Evolutionary conservation across 202 grass and related monocot genomes (phyloP).

Genomic region (Musa balbisiana): DNA sequence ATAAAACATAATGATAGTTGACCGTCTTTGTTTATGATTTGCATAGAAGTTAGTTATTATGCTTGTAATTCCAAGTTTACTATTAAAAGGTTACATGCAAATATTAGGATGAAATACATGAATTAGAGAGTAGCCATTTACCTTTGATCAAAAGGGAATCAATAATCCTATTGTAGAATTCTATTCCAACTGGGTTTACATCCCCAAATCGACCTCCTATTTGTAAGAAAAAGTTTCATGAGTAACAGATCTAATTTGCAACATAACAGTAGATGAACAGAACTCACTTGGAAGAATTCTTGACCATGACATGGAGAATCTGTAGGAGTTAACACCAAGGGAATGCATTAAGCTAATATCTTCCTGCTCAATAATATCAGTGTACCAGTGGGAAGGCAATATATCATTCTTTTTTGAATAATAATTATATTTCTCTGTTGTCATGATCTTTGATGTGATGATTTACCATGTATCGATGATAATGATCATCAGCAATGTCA

Average conservation of each 20-base stretch:
- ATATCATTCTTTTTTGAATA: neutral
- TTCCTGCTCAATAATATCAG: conserved; percentile 19
- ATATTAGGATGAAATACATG: neutral
- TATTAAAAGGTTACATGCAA: neutral
- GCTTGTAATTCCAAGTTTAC: neutral
- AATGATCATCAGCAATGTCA: conserved; percentile 21
- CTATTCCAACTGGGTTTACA: conserved; percentile 28
- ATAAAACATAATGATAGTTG: neutral
- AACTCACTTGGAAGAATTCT: conserved; percentile 46
- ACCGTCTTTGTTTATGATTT: neutral
- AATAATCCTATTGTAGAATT: conserved; percentile 40
- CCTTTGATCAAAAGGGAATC: conserved; percentile 35
- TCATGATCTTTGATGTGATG: neutral
- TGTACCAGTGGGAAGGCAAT: neutral
- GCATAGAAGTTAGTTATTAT: neutral
- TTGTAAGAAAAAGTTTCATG: neutral
- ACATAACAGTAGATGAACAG: neutral
- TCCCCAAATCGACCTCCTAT: conserved; percentile 41
- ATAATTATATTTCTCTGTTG: neutral
- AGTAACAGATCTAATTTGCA: neutral
- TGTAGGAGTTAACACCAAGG: conserved; percentile 41
- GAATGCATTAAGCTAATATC: conserved; percentile 38
- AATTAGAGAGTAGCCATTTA: neutral
- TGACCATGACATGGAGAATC: conserved; percentile 52
- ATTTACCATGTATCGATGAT: conserved; percentile 22